Conservation (phyloP, 805 yeast species). For the Yamadazyma endophytica region DNA sequence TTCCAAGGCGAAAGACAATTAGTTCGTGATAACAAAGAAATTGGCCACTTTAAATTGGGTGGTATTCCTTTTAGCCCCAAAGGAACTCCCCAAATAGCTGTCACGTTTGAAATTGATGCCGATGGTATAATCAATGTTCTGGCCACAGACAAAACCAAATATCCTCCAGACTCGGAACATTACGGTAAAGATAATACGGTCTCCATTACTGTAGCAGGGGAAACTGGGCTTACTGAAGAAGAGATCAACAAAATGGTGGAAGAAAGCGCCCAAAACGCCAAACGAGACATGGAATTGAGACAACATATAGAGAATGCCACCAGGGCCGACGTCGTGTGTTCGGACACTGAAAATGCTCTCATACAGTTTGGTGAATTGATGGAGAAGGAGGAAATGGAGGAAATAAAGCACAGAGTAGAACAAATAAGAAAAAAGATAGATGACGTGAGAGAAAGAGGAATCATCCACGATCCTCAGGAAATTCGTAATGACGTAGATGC, state of each 20-base stretch:
- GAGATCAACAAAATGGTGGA: constrained; percentile 61
- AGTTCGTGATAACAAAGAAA: constrained; percentile 71
- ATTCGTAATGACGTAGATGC: constrained; percentile 34
- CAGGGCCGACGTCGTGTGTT: constrained; percentile 71
- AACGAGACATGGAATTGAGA: constrained; percentile 54
- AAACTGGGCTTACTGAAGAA: constrained; percentile 63
- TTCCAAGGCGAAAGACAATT: constrained; percentile 80
- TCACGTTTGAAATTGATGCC: constrained; percentile 75
- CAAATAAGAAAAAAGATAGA: constrained; percentile 24
- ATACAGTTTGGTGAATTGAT: constrained; percentile 57
- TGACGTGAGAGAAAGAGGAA: constrained; percentile 28
- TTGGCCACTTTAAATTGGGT: constrained; percentile 68
- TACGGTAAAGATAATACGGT: constrained; percentile 48
- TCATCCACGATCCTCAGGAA: constrained; percentile 26
- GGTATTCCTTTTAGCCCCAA: constrained; percentile 76
- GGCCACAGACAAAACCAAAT: constrained; percentile 50
- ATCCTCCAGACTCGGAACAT: constrained; percentile 30
- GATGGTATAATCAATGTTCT: constrained; percentile 66
- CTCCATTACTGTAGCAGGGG: constrained; percentile 65
- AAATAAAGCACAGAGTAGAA: constrained; percentile 15
- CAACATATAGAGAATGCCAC: constrained; percentile 70
- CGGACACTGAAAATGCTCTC: constrained; percentile 86
- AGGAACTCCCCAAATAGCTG: constrained; percentile 76
- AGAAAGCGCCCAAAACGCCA: constrained; percentile 63
- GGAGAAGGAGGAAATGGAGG: constrained; percentile 44